Evolutionary conservation across 257 asterid species (phyloP), one percentile per base, ranked within the genome.

Genomic region (Phtheirospermum japonicum): DNA sequence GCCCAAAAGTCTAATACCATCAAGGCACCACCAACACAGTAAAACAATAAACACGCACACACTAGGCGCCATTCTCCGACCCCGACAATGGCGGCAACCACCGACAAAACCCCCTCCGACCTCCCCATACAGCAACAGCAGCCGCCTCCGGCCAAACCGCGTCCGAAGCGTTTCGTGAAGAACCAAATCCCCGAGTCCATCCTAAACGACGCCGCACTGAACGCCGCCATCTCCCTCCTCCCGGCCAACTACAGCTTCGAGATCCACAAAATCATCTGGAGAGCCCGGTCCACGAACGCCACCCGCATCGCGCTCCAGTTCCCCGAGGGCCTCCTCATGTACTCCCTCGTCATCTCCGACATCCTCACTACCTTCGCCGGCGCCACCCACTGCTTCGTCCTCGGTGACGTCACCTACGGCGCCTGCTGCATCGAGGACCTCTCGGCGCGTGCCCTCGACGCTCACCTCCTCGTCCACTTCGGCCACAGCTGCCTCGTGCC

Each of bases 401-500:
- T 92, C 65, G 97, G 95, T 8, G 99, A 92, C 72, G 97, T 92
- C 62, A 92, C 99, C 52, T 92, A 85, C 78, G 97, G 97, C 61
- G 99, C 97, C 3, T 92, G 97, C 65, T 92, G 97, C 75, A 82
- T 92, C 19, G 97, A 92, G 34, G 99, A 89, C 68, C 96, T 92
- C 37, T 77, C 99, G n/a, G 88, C 94, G 13, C 80, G 83, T 7
- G 99, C 99, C 3, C 94, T 89, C 32, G 89, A 82, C 19, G 89
- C 87, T 17, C 95, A 89, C 65, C 78, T 92, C 19, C 82, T 92
- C 36, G 94, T 92, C 17, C 99, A 89, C 82, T 92, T 83, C 67
- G 99, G 99, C 32, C 99, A 89, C 64, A 86, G 95, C 74, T 92
- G 99, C 63, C 90, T 92, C 28, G 95, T 92, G 43, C 97, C 97